Evolutionary conservation across 495 filamentous ascomycete genomes (phyloP), one percentile per base, ranked within the genome.

Genomic region (Parathielavia appendiculata): DNA sequence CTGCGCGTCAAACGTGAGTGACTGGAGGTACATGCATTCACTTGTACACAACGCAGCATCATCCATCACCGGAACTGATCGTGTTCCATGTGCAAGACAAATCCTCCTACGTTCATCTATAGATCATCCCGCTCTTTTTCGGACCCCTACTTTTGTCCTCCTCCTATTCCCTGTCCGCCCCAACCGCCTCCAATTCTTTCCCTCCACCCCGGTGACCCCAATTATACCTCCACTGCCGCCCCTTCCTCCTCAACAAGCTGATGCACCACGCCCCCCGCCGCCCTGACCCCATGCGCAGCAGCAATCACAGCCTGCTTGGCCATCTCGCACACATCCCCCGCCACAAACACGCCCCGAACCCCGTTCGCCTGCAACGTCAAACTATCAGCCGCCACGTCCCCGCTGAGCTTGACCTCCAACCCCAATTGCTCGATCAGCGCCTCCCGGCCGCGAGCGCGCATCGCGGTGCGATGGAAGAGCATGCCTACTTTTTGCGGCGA

Each of bases 381-480:
- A 39, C 38, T 2, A 47, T 10, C 45, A 48, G 22, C 10, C 22
- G n/a, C 3, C 46, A 49, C 46, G 0, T 62, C 45, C 40, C 56
- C 56, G 8, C 41, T 49, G 17, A 30, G 26, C 46, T 34, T 49
- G 13, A n/a, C 35, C 13, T 49, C 46, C 30, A 49, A n/a, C 30
- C 46, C 26, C 26, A 49, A 14, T 9, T 49, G 46, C 14, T n/a
- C 46, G 16, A 49, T 34, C 46, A 49, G 30, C 26, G 5, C 46
- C 8, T 35, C 12, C 46, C n/a, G n/a, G 12, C 46, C 26, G 26
- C 17, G 14, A 12, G n/a, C 26, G n/a, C 26, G 11, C 23, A 16
- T 47, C 46, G 26, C 13, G 13, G 46, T 26, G 12, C 46, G 46
- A 30, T 49, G 46, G 46, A 34, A 49, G 14, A 49, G 46, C 46